Percentiles rank a stretch among this genome's conserved stretches.
These are phyloP conservation scores for Aspergillus sp. DNA, from an alignment of 2,329 filamentous ascomycete species.

Conservation along the genomic window DNA sequence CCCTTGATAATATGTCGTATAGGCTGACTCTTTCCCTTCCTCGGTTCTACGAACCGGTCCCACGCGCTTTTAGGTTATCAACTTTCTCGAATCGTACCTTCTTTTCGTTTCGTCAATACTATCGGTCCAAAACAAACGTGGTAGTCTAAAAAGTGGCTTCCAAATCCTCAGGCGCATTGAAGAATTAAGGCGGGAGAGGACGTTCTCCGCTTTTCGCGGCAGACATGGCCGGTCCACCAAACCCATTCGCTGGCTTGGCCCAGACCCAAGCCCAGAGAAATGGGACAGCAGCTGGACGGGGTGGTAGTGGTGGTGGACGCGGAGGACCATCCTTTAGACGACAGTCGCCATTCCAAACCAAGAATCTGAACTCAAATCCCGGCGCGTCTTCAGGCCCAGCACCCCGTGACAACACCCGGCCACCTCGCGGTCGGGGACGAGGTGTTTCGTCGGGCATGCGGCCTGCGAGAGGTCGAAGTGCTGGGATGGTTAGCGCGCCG, in stretches of 20 bases:
- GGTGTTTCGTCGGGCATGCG: conserved; percentile 8
- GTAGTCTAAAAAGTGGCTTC: background rate
- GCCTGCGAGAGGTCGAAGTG: conserved; percentile 10
- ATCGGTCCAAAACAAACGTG: background rate
- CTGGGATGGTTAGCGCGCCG: conserved; percentile 5
- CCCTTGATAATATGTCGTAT: background rate
- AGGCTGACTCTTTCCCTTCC: conserved; percentile 13
- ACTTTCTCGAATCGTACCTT: background rate
- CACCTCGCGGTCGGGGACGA: conserved; percentile 15
- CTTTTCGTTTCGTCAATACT: background rate
- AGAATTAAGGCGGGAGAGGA: conserved; percentile 10
- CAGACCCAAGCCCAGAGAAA: conserved; percentile 12
- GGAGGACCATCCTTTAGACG: conserved; percentile 8
- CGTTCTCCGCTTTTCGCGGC: conserved; percentile 16
- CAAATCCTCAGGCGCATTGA: background rate
- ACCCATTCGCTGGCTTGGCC: conserved; percentile 18
- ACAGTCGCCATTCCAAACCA: conserved; percentile 10
- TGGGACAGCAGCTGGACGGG: conserved; percentile 18
- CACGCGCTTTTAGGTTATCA: conserved; percentile 3
- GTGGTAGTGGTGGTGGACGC: conserved; percentile 2
- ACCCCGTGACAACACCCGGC: background rate
- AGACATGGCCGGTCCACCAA: conserved; percentile 25
- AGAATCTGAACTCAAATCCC: conserved; percentile 10
- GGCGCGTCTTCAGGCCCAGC: conserved; percentile 3
- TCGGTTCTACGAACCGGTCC: conserved; percentile 13